phyloP scores from a whole-genome alignment of 495 filamentous ascomycete species.

The Hyphodiscus hymeniophilus region DNA sequence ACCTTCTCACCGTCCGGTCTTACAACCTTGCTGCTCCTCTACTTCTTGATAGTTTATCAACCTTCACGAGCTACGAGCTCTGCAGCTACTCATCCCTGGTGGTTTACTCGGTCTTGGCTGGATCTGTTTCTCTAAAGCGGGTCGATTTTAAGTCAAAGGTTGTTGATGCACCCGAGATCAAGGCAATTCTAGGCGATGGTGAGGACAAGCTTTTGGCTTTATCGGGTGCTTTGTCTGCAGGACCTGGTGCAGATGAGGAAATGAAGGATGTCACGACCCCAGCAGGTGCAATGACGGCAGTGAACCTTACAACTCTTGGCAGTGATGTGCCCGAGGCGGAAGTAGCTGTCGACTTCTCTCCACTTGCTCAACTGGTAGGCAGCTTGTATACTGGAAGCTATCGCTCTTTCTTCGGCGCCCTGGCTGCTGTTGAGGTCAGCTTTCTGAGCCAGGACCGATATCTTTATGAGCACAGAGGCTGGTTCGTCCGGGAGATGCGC shows the following conservation, averaged over 20 bases:
- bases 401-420: slow-evolving; percentile 81
- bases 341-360: slow-evolving; percentile 63
- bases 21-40: slow-evolving; percentile 86
- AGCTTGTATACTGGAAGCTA: slow-evolving; percentile 91
- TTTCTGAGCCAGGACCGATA: slow-evolving; percentile 93
- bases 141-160: slow-evolving; percentile 99
- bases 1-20: slow-evolving; percentile 83
- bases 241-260: slow-evolving; percentile 70
- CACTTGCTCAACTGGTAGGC: slow-evolving; percentile 80
- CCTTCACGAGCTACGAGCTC: slow-evolving; percentile 97
- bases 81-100: slow-evolving; percentile 93
- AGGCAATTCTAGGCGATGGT: slow-evolving; percentile 83
- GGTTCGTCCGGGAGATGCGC: slow-evolving; percentile 98
- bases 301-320: slow-evolving; percentile 79
- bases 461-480: slow-evolving; percentile 83
- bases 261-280: slow-evolving; percentile 65
- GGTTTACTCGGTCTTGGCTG: slow-evolving; percentile 90
- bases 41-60: slow-evolving; percentile 90
- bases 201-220: slow-evolving; percentile 80
- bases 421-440: slow-evolving; percentile 86
- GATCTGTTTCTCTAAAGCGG: slow-evolving; percentile 87
- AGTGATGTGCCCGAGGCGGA: slow-evolving; percentile 65
- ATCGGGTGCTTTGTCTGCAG: slow-evolving; percentile 65
- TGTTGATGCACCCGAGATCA: slow-evolving; percentile 95
- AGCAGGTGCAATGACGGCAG: slow-evolving; percentile 47